Evolutionary conservation across 352 stramenopile genomes (phyloP).

Genomic region (Globisporangium abappressorium): DNA sequence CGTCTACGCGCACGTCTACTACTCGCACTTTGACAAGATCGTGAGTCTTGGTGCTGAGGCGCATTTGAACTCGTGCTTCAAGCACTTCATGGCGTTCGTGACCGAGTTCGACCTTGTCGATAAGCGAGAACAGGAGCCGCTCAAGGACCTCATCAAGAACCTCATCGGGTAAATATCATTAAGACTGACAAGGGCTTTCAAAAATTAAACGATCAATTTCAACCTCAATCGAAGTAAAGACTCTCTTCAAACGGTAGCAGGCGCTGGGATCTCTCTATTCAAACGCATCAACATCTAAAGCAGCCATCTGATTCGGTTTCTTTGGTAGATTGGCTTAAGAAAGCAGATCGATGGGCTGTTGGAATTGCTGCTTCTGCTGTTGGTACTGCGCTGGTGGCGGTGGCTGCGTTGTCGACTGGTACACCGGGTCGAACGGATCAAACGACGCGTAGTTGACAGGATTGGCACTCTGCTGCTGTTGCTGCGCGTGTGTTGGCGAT

Average conservation of each 20-base stretch:
- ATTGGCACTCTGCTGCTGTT: slow-evolving; percentile 16
- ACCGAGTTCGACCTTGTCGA: slow-evolving; percentile 93
- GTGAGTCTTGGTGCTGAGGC: slow-evolving; percentile 92
- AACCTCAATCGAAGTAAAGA: background rate
- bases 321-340: slow-evolving; percentile 23
- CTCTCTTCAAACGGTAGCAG: background rate
- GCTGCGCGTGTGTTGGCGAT: slow-evolving; percentile 37
- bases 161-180: slow-evolving; percentile 44
- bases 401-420: slow-evolving; percentile 16
- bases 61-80: slow-evolving; percentile 98
- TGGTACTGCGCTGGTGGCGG: slow-evolving; percentile 22
- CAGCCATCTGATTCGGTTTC: background rate
- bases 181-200: background rate
- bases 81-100: slow-evolving; percentile 98
- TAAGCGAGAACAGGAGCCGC: slow-evolving; percentile 91
- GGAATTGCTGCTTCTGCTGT: slow-evolving; percentile 15
- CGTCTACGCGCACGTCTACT: slow-evolving; percentile 97
- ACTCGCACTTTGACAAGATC: slow-evolving; percentile 95
- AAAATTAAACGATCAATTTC: background rate
- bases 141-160: slow-evolving; percentile 94
- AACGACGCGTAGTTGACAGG: slow-evolving; percentile 13
- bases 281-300: background rate
- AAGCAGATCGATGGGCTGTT: slow-evolving; percentile 40
- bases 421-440: slow-evolving; percentile 17
- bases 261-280: background rate